These are phyloP conservation scores for Nicotiana otophora DNA, from an alignment of 257 asterid genomes.

Conservation along the genomic window DNA sequence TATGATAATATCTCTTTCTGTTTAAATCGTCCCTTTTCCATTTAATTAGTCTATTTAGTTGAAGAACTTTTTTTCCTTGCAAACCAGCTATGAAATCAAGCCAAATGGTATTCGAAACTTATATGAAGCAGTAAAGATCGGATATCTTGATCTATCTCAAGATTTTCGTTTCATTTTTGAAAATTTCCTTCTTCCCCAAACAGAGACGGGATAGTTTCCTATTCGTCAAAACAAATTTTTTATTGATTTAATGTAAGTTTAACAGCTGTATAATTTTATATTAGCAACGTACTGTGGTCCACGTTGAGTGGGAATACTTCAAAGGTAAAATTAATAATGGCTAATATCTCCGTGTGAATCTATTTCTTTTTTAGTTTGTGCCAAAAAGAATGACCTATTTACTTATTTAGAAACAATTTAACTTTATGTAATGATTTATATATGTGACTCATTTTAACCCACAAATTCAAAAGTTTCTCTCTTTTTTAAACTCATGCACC, in stretches of 20 bases:
- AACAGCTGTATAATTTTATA: neutral
- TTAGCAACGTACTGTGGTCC: constrained; percentile 13
- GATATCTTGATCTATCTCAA: no score
- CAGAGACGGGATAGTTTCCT: neutral
- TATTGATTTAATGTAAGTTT: neutral
- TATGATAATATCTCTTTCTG: neutral
- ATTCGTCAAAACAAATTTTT: neutral
- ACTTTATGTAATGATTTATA: no score
- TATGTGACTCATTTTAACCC: no score
- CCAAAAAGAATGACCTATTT: no score
- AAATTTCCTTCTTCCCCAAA: neutral
- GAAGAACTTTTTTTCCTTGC: neutral
- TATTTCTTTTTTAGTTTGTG: no score
- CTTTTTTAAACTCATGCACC: no score
- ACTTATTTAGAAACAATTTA: no score
- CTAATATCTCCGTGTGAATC: no score
- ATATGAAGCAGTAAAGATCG: neutral
- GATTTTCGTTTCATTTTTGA: neutral
- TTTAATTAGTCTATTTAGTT: neutral
- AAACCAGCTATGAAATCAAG: neutral
- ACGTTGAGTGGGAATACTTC: constrained; percentile 18
- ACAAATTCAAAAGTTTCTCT: no score
- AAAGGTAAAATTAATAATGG: constrained; percentile 8
- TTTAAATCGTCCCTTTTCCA: neutral
- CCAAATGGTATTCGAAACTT: neutral